These are phyloP conservation scores for Apiotrichum montevideense DNA, from an alignment of 1,284 basidiomycete genomes.

Conservation along the genomic window DNA sequence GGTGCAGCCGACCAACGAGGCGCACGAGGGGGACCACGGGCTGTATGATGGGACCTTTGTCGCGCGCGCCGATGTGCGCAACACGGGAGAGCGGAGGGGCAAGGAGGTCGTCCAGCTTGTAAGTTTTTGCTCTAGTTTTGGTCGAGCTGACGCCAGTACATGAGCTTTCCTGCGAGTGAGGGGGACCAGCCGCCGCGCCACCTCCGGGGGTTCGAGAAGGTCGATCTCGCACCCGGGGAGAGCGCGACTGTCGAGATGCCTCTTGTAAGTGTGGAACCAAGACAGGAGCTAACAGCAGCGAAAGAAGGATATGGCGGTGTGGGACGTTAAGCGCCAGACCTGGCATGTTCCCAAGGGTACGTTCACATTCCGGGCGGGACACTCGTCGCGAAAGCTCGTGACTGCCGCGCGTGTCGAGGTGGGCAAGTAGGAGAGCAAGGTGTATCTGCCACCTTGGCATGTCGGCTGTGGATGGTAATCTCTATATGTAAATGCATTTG, in stretches of 20 bases:
- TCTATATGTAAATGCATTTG: neutral
- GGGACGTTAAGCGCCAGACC: constrained; percentile 42
- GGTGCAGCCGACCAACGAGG: constrained; percentile 47
- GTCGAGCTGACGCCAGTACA: constrained; percentile 31
- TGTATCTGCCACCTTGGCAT: too few relatives aligned
- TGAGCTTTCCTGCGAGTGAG: constrained; percentile 43
- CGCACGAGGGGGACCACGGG: constrained; percentile 30
- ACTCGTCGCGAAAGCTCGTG: constrained; percentile 38
- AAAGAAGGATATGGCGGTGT: constrained; percentile 48
- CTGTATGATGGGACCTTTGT: constrained; percentile 44
- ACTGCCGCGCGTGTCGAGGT: constrained; percentile 1
- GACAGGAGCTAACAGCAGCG: constrained; percentile 21
- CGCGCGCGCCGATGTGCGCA: constrained; percentile 44
- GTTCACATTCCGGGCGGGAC: constrained; percentile 41
- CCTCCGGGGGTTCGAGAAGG: constrained; percentile 44
- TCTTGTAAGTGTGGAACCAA: constrained; percentile 27
- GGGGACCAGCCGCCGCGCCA: constrained; percentile 41
- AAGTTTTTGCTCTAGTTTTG: constrained; percentile 10
- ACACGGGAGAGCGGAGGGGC: constrained; percentile 45
- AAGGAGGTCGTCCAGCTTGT: constrained; percentile 50
- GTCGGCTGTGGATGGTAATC: neutral
- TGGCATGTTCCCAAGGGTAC: constrained; percentile 43
- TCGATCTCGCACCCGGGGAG: constrained; percentile 36
- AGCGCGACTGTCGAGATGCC: constrained; percentile 36
- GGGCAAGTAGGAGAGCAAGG: too few relatives aligned